Evolutionary conservation across 2,329 filamentous ascomycete genomes (phyloP), one percentile per base, ranked within the genome.

Genomic region (Cercospora sp.): DNA sequence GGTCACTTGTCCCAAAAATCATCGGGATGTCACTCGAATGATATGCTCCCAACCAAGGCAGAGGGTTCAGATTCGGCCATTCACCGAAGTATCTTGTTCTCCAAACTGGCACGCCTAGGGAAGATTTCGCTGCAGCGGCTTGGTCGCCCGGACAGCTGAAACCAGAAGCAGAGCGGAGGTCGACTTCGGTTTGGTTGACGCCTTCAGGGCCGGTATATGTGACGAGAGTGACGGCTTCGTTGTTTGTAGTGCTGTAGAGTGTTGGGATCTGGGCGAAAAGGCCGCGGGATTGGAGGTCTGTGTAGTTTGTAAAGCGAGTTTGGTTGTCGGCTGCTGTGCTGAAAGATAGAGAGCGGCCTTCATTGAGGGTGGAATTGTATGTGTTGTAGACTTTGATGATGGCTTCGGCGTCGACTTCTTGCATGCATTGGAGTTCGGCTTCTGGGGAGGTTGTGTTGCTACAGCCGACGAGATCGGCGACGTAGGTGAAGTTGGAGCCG

Each of bases 91-190:
- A 78, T 16, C 72, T 68, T 33, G 72, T 74, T 18, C 74, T 64
- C 73, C 73, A 78, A 3, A 70, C 69, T 3, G 75, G 72, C 18
- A 78, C 71, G 12, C 67, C 68, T 23, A 80, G 71, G 0, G 65
- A 57, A 0, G 72, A 72, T 7, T 82, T 80, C 1, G 78, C 78
- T 1, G 71, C 66, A 3, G 79, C 81, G 26, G 82, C 80, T 64
- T 78, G 75, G 1, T 78, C 75, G 10, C 80, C 80, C 2, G 84
- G 82, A 40, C 84, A 86, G 4, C 60, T 69, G 20, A 61, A 57
- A 10, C 65, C 42, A 4, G 53, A 31, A 8, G 66, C 57, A 1
- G 67, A 69, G 6, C 48, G 28, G 0, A n/a, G 23, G 28, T 64
- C 60, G 4, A 65, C 67, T 8, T 60, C 65, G n/a, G 69, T 68